Base-by-base conservation (phyloP, 495 filamentous ascomycete genomes). In the Collariella sp. region DNA sequence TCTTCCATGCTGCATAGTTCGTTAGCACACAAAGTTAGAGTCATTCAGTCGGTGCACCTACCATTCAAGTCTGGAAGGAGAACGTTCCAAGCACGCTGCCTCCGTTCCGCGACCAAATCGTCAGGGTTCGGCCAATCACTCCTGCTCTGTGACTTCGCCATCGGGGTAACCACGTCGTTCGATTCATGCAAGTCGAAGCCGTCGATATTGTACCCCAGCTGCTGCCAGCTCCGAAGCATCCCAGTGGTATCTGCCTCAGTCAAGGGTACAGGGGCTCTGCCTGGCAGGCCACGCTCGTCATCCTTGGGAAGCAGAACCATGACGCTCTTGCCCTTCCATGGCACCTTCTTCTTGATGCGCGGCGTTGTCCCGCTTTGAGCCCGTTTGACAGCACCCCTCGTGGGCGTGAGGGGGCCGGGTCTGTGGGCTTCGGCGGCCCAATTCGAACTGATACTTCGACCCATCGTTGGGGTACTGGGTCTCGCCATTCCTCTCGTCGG, bases 321-420 rank as follows among this genome's bases (percentile, higher is more conserved):
- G 35, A 89, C 85, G 52, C 77, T 82, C 65, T 89, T 91, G 40
- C 83, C 83, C 53, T 79, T 83, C 84, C 86, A 91, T 16, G 76
- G 77, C 7, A 80, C 61, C 54, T 76, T 79, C 55, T 76, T 80
- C 62, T 74, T 80, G 6, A 77, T 44, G 5, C 73, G 70, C 6
- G 77, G 77, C 12, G 76, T 71, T 7, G 55, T 57, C 16, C 60
- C 61, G 7, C 36, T 22, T 3, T 60, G 38, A 5, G 62, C 57
- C n/a, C 55, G 52, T 52, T 73, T 72, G 16, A 50, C 47, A 15
- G 57, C 36, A 5, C 52, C 39, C 44, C 63, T 70, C 18, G 62
- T 58, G 2, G 71, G 73, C 12, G 73, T 74, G 26, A 54, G 19
- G 42, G 67, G 66, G 0, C 64, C 73, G 34, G 61, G 57, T 46